A percentile compares a stretch with the other conserved stretches of the same genome.
Conservation (phyloP, 2,329 filamentous ascomycete species). For the Corniculantispora saksenae region DNA sequence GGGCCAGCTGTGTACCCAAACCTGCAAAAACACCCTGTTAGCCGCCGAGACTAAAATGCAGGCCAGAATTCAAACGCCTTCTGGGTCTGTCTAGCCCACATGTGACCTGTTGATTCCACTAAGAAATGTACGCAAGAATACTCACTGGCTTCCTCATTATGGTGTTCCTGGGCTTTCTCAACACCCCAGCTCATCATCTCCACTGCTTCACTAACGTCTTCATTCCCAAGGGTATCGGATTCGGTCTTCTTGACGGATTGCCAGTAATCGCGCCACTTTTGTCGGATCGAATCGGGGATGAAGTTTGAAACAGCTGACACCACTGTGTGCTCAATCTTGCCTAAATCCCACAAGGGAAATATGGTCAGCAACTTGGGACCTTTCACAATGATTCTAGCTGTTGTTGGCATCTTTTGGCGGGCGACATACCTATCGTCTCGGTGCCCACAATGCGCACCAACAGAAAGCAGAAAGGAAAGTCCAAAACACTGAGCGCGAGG, state of each 20-base stretch:
- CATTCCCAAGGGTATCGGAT: constrained; percentile 43
- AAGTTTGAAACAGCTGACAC: constrained; percentile 59
- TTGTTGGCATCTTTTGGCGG: neutral
- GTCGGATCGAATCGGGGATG: constrained; percentile 61
- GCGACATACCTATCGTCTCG: constrained; percentile 72
- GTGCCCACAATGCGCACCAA: constrained; percentile 81
- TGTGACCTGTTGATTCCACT: neutral
- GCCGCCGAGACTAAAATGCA: constrained; percentile 16
- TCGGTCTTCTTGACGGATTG: constrained; percentile 49
- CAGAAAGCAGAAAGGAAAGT: constrained; percentile 94
- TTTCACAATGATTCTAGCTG: neutral
- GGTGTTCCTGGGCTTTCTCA: constrained; percentile 61
- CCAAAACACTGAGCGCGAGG: constrained; percentile 75
- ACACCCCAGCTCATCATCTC: constrained; percentile 62
- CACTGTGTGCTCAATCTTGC: constrained; percentile 65
- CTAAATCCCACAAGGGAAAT: constrained; percentile 42
- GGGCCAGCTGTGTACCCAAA: constrained; percentile 77
- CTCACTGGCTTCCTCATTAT: constrained; percentile 73
- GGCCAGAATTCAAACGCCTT: neutral
- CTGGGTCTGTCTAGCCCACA: neutral
- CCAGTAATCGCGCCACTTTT: constrained; percentile 53
- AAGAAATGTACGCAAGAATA: constrained; percentile 30
- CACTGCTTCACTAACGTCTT: constrained; percentile 46
- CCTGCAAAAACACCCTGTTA: constrained; percentile 43
- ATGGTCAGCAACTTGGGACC: neutral